Evolutionary conservation across 805 yeast species (phyloP).

Genomic region (Ogataea trehaloabstinens): DNA sequence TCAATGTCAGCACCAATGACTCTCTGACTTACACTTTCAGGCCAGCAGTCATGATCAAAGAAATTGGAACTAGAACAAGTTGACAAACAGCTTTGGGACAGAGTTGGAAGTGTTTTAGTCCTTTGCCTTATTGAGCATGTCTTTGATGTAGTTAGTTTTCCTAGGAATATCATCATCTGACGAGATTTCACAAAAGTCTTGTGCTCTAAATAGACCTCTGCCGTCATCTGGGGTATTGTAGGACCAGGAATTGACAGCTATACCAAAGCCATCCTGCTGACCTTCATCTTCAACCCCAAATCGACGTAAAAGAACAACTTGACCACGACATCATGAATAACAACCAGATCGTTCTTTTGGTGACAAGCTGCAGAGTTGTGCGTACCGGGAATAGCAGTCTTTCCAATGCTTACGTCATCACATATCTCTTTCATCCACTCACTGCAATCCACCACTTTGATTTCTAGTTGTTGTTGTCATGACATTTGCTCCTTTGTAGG

Average conservation of each 20-base stretch:
- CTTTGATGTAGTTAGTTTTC: conserved; percentile 57
- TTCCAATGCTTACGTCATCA: conserved; percentile 50
- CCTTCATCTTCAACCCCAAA: conserved; percentile 58
- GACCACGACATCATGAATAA: conserved; percentile 74
- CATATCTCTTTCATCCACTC: conserved; percentile 54
- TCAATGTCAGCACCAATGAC: conserved; percentile 42
- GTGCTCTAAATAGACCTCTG: conserved; percentile 59
- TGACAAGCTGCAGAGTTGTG: conserved; percentile 77
- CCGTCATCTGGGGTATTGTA: conserved; percentile 68
- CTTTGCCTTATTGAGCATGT: conserved; percentile 51
- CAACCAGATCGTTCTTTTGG: conserved; percentile 51
- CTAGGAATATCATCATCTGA: conserved; percentile 49
- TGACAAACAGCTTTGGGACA: conserved; percentile 59
- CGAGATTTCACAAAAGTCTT: conserved; percentile 70
- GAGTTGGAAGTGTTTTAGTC: conserved; percentile 44
- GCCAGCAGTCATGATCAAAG: conserved; percentile 74
- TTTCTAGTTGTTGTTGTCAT: no score
- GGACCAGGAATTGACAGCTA: conserved; percentile 65
- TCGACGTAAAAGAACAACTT: conserved; percentile 63
- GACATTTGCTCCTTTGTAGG: no score
- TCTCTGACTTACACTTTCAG: conserved; percentile 58
- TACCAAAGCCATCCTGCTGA: conserved; percentile 45
- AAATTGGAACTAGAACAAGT: conserved; percentile 76
- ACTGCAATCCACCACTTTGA: conserved; percentile 23
- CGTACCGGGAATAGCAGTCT: conserved; percentile 77